Base-by-base conservation (phyloP, 1,284 basidiomycete species). In the Apiotrichum laibachii region DNA sequence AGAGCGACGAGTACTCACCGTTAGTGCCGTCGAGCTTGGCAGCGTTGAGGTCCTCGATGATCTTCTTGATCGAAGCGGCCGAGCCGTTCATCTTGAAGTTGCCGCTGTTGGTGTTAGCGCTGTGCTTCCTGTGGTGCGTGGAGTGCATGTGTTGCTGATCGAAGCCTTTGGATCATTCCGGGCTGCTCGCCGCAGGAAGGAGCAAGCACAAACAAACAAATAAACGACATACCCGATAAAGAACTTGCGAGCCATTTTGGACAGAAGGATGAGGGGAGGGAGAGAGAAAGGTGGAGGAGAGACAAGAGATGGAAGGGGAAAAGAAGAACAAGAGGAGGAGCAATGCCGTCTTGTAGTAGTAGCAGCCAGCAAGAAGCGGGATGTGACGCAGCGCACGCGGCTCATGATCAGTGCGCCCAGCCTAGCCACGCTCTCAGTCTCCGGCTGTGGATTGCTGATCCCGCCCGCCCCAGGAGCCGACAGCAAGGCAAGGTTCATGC, bases 11-110 rank as follows among this genome's bases (percentile, higher is more conserved):
- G n/a, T 46, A 81, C 84, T 65, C 65, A 90, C 92, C 90, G 60
- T 86, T 86, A 48, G 82, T 79, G 43, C 85, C 80, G 77, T 92
- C 88, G 54, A 95, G 80, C 53, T 86, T 81, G 59, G 90, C 90
- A 13, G 84, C 79, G 81, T 93, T 93, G 61, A 95, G 80, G 56
- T 80, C 72, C 53, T 85, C 77, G 67, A 90, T 80, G 69, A 96
- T 83, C 52, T 80, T 79, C 68, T 81, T 80, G 77, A 89, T 86
- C 67, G 85, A 82, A 67, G 84, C 82, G 65, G 81, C 80, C 48
- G 86, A 85, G 61, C 82, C 82, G 82, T 97, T 96, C 86, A 94
- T 88, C 82, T 96, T 96, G 85, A 94, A 95, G 85, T 96, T 96
- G 46, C 81, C 92, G 70, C 92, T 93, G 70, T 90, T 90, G 90